Evolutionary conservation across 495 filamentous ascomycete genomes (phyloP).

Genomic region (Thermothielavioides terrestris): DNA sequence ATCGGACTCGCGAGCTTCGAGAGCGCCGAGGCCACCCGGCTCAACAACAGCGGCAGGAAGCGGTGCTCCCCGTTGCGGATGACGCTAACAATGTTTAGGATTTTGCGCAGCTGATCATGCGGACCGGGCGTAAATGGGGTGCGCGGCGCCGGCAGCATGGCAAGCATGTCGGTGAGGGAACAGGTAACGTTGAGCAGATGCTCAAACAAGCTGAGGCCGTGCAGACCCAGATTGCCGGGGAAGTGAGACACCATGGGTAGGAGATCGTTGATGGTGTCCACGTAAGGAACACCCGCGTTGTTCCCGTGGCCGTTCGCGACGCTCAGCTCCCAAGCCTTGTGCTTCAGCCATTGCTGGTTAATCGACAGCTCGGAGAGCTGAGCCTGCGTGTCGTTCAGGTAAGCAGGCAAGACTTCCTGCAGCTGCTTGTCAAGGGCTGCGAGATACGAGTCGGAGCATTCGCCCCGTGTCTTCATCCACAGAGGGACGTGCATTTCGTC

Average conservation of each 20-base stretch:
- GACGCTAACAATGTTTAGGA: slow-evolving; percentile 55
- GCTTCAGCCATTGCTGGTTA: slow-evolving; percentile 79
- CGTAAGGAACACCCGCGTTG: slow-evolving; percentile 56
- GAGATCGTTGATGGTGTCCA: slow-evolving; percentile 62
- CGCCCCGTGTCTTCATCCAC: slow-evolving; percentile 61
- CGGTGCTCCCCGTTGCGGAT: slow-evolving; percentile 62
- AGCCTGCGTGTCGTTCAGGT: slow-evolving; percentile 54
- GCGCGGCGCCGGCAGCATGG: slow-evolving; percentile 51
- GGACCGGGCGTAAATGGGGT: slow-evolving; percentile 57
- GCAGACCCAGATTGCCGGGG: slow-evolving; percentile 54
- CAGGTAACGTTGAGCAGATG: slow-evolving; percentile 71
- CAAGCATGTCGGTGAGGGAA: slow-evolving; percentile 64
- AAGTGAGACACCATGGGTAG: slow-evolving; percentile 57
- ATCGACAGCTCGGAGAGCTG: slow-evolving; percentile 61
- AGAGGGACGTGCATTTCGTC: slow-evolving; percentile 59
- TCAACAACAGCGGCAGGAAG: slow-evolving; percentile 61
- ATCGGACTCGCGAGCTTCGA: slow-evolving; percentile 50
- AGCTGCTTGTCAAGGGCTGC: slow-evolving; percentile 56
- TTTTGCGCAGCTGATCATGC: slow-evolving; percentile 61
- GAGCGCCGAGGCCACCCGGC: slow-evolving; percentile 59
- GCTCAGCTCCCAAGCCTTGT: slow-evolving; percentile 67
- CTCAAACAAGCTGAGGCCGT: slow-evolving; percentile 61
- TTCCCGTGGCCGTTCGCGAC: slow-evolving; percentile 34
- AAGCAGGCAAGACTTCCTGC: slow-evolving; percentile 51
- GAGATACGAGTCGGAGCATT: slow-evolving; percentile 52